Evolutionary conservation across 2,329 filamentous ascomycete genomes (phyloP).

Genomic region (Fusarium marasasianum): DNA sequence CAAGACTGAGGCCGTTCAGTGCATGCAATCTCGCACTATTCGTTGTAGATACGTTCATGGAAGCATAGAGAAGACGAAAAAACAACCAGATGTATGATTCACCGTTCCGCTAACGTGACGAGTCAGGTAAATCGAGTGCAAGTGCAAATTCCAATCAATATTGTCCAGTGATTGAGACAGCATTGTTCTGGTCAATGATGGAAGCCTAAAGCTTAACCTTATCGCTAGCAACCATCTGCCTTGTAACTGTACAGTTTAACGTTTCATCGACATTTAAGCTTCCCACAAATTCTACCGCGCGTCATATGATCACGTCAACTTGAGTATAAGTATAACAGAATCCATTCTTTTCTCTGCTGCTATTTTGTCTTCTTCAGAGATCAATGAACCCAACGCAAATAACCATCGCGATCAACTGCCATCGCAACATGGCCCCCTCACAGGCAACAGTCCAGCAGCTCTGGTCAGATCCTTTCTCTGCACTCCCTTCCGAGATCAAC

Average conservation of each 20-base stretch:
- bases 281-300: background rate
- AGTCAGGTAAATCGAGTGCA: rapidly evolving
- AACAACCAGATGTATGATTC: rapidly evolving
- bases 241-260: background rate
- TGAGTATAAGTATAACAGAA: background rate
- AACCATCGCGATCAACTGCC: background rate
- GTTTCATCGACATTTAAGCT: background rate
- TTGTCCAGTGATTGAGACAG: rapidly evolving
- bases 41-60: rapidly evolving
- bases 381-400: too few species aligned
- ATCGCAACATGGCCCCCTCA: background rate
- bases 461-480: background rate
- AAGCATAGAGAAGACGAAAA: too few species aligned
- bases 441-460: rapidly evolving
- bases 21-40: background rate
- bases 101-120: too few species aligned
- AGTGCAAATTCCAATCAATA: rapidly evolving
- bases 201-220: background rate
- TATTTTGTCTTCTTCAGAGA: background rate
- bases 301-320: background rate
- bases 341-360: background rate
- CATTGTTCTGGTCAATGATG: rapidly evolving
- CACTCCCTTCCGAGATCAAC: background rate
- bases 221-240: background rate
- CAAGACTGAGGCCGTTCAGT: background rate